phyloP scores from a whole-genome alignment of 169 alveolate genomes.

The Eimeria praecox region DNA sequence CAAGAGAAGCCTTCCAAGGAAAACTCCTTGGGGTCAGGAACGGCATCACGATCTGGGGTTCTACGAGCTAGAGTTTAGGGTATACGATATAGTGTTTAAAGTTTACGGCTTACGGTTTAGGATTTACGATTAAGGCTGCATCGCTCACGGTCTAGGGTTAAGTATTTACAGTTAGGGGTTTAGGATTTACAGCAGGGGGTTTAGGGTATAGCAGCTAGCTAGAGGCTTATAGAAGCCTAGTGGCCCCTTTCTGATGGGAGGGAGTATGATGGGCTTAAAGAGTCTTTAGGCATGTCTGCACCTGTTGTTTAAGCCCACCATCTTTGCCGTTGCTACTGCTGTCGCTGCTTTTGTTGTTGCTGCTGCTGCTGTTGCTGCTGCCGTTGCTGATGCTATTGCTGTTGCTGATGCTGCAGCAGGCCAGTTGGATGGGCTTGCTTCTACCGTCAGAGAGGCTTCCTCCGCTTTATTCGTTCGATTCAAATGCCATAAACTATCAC shows the following conservation, averaged over 20 bases:
- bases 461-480: background rate
- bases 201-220: background rate
- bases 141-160: background rate
- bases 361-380: background rate
- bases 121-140: background rate
- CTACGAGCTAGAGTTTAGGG: background rate
- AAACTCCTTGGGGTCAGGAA: background rate
- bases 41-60: background rate
- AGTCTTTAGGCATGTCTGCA: background rate
- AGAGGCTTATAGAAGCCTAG: background rate
- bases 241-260: background rate
- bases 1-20: slow-evolving; percentile 1
- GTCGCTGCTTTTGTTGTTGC: background rate
- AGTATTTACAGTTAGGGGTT: background rate
- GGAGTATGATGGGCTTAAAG: background rate
- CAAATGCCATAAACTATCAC: background rate
- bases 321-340: background rate
- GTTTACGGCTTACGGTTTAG: background rate
- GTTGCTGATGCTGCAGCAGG: slow-evolving; percentile 44
- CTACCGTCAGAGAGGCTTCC: background rate
- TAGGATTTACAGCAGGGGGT: background rate
- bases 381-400: background rate
- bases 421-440: background rate
- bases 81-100: background rate
- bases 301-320: background rate